Evolutionary conservation across 2,329 filamentous ascomycete species (phyloP).

Genomic region (Aulographum hederae): DNA sequence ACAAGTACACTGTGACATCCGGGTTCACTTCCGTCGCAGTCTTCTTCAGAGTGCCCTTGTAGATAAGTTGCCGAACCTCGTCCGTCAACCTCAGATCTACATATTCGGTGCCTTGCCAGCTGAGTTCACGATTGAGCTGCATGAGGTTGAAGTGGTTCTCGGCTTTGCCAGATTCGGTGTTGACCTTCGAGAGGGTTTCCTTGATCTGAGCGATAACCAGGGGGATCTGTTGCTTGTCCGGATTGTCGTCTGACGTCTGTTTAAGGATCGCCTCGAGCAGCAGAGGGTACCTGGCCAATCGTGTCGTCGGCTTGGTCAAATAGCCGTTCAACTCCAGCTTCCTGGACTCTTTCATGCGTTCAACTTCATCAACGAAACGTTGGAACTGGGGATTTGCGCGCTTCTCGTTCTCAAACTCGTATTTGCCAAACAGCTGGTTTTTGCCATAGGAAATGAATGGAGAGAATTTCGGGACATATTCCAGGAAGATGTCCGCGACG

Average conservation of each 20-base stretch:
- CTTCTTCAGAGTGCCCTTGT: slow-evolving; percentile 91
- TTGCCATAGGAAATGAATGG: slow-evolving; percentile 95
- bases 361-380: slow-evolving; percentile 90
- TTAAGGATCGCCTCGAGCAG: slow-evolving; percentile 84
- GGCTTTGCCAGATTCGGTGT: slow-evolving; percentile 86
- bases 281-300: slow-evolving; percentile 82
- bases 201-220: slow-evolving; percentile 76
- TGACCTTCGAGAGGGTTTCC: slow-evolving; percentile 73
- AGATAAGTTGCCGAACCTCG: slow-evolving; percentile 79
- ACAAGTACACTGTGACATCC: slow-evolving; percentile 87
- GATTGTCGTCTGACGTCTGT: slow-evolving; percentile 73
- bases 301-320: slow-evolving; percentile 89
- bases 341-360: slow-evolving; percentile 85
- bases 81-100: slow-evolving; percentile 92
- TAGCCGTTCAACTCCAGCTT: slow-evolving; percentile 97
- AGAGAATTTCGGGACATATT: slow-evolving; percentile 80
- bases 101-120: slow-evolving; percentile 75
- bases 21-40: slow-evolving; percentile 60
- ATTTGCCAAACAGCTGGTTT: slow-evolving; percentile 91
- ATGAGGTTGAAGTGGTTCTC: slow-evolving; percentile 96
- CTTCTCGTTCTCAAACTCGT: slow-evolving; percentile 94
- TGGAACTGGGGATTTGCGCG: slow-evolving; percentile 68
- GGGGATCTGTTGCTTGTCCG: slow-evolving; percentile 82
- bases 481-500: slow-evolving; percentile 84
- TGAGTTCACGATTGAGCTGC: slow-evolving; percentile 77